Evolutionary conservation across 1,284 basidiomycete genomes (phyloP), one percentile per base, ranked within the genome.

Genomic region (Fistulinella staudtii): DNA sequence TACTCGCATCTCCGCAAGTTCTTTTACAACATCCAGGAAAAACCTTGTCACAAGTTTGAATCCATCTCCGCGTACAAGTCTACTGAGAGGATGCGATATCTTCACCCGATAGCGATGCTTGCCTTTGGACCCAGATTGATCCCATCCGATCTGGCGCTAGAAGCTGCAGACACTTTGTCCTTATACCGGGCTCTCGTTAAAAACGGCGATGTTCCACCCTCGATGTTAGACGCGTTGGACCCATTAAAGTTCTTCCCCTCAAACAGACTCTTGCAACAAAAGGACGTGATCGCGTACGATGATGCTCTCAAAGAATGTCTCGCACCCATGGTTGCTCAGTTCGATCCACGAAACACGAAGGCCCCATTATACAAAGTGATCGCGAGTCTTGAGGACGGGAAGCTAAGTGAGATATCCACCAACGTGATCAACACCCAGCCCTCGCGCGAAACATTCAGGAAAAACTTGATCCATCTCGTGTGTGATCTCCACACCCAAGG

Each of bases 1-100:
- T 87, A 85, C 57, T 85, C 82, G 2, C 82, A 85, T 53, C 69
- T 87, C 1, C 75, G 84, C 38, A 87, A 86, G 58, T 82, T 74
- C 55, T 71, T 68, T 40, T 87, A 82, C 51, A 58, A 67, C 36
- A 53, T 75, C 10, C 55, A 63, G 14, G 45, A 56, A 13, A 17
- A 50, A 5, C 45, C 51, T 0, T 17, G 28, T 4, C 20, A 36
- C 8, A 8, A 27, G 0, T 78, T 81, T 50, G 47, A 50, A 11
- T 73, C 74, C 6, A 53, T 82, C 10, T 39, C 56, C 11, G 45
- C 61, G 0, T 60, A 74, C 48, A 47, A 57, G 39, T 57, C 65
- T 18, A 73, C 71, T 0, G 54, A 57, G 4, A 65, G 73, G n/a
- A 56, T 73, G 45, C 65, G 70, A 13, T 80, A 77, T 51, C 61